A percentile compares a stretch with the other conserved stretches of the same genome.
Evolutionary conservation across 305 asterid genomes (phyloP).

Genomic region (Fraxinus albicans): DNA sequence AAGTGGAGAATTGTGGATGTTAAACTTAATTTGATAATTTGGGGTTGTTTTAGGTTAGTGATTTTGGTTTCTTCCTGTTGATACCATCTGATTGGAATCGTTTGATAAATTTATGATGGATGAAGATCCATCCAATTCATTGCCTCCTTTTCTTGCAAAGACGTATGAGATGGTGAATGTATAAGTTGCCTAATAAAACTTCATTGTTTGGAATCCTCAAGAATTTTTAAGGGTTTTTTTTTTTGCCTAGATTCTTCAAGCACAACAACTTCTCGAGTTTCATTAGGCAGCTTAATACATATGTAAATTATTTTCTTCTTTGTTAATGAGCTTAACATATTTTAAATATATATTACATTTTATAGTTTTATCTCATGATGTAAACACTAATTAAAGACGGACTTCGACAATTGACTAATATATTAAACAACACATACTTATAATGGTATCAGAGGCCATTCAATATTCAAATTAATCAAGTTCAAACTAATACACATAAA

Average conservation of each 20-base stretch:
- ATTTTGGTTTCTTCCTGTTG: conserved; percentile 2
- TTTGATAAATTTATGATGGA: conserved; percentile 46
- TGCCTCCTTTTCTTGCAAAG: conserved; percentile 78
- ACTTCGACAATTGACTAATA: no score
- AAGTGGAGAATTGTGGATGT: background rate
- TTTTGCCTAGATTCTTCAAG: conserved; percentile 57
- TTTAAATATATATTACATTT: background rate
- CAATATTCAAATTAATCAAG: no score
- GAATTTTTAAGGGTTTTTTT: conserved; percentile 62
- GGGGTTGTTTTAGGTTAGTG: background rate
- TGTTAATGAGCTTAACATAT: background rate
- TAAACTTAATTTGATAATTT: background rate
- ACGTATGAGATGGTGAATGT: conserved; percentile 78
- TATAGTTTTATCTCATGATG: background rate
- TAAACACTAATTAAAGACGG: no score
- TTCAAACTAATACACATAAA: no score
- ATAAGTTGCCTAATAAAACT: conserved; percentile 32
- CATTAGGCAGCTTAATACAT: conserved; percentile 71
- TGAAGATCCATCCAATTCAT: conserved; percentile 53
- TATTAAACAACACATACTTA: no score
- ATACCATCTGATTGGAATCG: conserved; percentile 17
- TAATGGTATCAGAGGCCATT: no score
- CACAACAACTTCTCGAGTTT: conserved; percentile 75
- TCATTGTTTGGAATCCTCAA: conserved; percentile 68
- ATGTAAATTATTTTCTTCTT: conserved; percentile 38